Percentiles rank a stretch among this genome's conserved stretches.
Evolutionary conservation across 2,329 filamentous ascomycete genomes (phyloP).

Genomic region (Aspergillus tanneri): DNA sequence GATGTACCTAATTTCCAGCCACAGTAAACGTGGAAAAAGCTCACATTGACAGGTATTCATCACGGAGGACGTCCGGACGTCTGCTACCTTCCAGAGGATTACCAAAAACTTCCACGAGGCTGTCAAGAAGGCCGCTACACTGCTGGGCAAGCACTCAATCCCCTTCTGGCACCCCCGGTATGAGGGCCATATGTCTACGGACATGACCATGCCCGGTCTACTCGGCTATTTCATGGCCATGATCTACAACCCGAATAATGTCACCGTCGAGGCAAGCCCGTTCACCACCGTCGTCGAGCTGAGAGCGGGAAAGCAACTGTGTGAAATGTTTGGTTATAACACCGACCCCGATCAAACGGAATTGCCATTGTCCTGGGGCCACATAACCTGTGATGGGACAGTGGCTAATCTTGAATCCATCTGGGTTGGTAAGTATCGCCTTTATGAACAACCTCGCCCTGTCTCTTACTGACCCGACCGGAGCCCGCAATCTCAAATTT

Average conservation of each 20-base stretch:
- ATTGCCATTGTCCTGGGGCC: constrained; percentile 41
- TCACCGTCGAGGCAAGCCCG: constrained; percentile 49
- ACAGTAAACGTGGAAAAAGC: too few relatives aligned
- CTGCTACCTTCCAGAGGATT: constrained; percentile 18
- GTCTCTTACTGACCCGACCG: not conserved
- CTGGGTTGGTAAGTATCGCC: constrained; percentile 31
- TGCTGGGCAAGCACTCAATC: constrained; percentile 46
- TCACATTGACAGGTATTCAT: too few relatives aligned
- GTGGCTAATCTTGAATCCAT: constrained; percentile 52
- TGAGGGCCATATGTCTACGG: constrained; percentile 48
- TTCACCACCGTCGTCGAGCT: constrained; percentile 48
- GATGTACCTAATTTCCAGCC: too few relatives aligned
- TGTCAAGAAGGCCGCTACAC: constrained; percentile 36
- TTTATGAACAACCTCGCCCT: not conserved
- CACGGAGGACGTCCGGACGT: constrained; percentile 1
- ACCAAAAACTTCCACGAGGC: constrained; percentile 37
- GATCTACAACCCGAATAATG: constrained; percentile 54
- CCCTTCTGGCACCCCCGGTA: constrained; percentile 49
- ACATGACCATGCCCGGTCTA: constrained; percentile 46
- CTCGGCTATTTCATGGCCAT: constrained; percentile 53
- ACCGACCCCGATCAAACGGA: constrained; percentile 22
- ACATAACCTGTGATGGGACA: constrained; percentile 48
- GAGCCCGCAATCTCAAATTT: constrained; percentile 50
- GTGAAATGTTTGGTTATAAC: constrained; percentile 49
- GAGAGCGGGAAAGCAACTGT: constrained; percentile 48